Evolutionary conservation across 2,329 filamentous ascomycete species (phyloP), one percentile per base, ranked within the genome.

Genomic region (Phyllosticta citrichinensis): DNA sequence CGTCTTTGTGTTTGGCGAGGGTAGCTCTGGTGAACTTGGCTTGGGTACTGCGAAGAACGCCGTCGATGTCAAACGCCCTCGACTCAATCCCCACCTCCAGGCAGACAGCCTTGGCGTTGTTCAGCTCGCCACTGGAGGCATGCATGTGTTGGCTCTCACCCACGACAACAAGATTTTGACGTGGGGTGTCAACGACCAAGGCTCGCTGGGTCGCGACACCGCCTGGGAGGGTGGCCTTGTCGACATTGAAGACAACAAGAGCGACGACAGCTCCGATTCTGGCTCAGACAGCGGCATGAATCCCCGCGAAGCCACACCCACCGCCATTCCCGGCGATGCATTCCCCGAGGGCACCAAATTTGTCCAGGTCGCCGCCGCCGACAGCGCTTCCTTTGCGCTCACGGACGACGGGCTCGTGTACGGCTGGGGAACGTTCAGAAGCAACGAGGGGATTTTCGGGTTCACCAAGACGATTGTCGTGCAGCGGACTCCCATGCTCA

Each of bases 151-250:
- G 64, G 89, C 87, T 2, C 76, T 94, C 58, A 93, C 90, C 56
- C 82, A 86, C 66, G 87, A 93, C 73, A 90, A 91, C 78, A 86
- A 86, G 75, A 88, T 95, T 66, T 77, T 91, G 59, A 91, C 88
- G 27, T 95, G 90, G 90, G 90, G 90, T 59, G 89, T 94, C 66
- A 94, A 94, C 70, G 90, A 95, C 69, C 86, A 91, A 69, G 87
- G 88, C 64, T 88, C 90, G 9, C 81, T 95, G 47, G 90, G 90
- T 52, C 81, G 90, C 69, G 83, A 89, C 69, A 92, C 88, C 2
- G 76, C 76, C 12, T 87, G 85, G 80, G 83, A 87, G 2, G 87
- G 87, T 56, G 84, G 84, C 58, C 74, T 81, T 67, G 78, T 77
- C 64, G 80, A 82, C 62, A 76, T 81, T 56, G 77, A 79, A 51